Evolutionary conservation across 169 alveolate genomes (phyloP), one percentile per base, ranked within the genome.

Genomic region (Babesia microti): DNA sequence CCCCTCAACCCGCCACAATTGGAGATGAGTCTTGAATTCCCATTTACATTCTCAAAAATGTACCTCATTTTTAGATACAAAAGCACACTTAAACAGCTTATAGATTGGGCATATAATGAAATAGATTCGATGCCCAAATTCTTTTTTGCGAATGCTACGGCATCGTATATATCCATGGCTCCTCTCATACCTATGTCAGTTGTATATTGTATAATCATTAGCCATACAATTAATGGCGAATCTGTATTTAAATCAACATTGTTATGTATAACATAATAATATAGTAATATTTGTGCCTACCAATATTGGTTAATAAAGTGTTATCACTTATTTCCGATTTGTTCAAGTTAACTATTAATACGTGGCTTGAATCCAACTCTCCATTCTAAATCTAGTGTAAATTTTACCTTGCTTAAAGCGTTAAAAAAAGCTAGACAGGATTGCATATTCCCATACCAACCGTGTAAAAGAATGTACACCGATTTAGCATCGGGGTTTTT

Each of bases 371-470:
- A 7, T 52, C 46, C 52, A 61, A 41, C 12, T 18, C 34, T 0
- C 68, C 68, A 28, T 43, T 26, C 74, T 59, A 23, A 4, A 17
- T 3, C 42, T 3, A 12, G 39, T 28, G 19, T 1, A 0, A 9
- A 46, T 14, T 52, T 15, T 59, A 59, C 72, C 56, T 61, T 51
- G 26, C 29, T 61, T 3, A 61, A 24, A 4, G 46, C 24, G 15
- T 61, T 53, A 3, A 45, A 32, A 33, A 61, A 61, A 0, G 40
- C 59, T 14, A 61, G 53, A 12, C 67, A 52, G 18, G 74, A 61
- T 23, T 61, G 74, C 58, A 52, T 35, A 36, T 61, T 61, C 3
- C 74, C 74, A 33, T 52, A 61, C 74, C 74, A 61, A n/a, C 74
- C 74, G 22, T 61, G 74, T 22, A 61, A 30, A 0, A 61, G 42